Conservation (phyloP, 2,329 filamentous ascomycete genomes). For the Ophiocordyceps camponoti-floridani region DNA sequence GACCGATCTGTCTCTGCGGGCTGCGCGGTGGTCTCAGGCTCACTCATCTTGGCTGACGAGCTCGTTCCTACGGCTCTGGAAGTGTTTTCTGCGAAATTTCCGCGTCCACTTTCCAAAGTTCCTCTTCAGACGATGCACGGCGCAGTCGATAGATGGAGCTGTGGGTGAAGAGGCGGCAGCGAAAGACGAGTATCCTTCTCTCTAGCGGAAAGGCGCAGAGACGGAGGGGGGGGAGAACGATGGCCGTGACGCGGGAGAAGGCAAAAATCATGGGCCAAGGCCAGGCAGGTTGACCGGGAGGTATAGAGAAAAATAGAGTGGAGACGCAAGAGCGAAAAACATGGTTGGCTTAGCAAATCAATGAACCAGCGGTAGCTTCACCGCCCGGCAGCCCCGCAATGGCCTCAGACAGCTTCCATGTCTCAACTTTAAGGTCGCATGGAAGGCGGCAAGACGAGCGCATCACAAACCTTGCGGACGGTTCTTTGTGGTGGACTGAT, state of each 20-base stretch:
- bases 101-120: background rate
- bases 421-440: background rate
- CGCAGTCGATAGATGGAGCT: background rate
- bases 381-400: background rate
- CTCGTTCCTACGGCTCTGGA: background rate
- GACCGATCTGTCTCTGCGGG: conserved; percentile 16
- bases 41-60: conserved; percentile 16
- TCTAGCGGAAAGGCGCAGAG: background rate
- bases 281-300: too few species aligned
- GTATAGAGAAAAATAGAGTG: background rate
- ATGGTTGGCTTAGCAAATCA: too few species aligned
- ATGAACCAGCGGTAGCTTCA: background rate
- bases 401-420: background rate
- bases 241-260: too few species aligned
- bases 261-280: too few species aligned
- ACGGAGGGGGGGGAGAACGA: background rate
- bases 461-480: too few species aligned
- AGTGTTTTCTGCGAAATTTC: background rate
- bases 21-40: conserved; percentile 19
- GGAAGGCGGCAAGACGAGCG: too few species aligned
- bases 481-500: too few species aligned
- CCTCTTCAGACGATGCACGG: background rate
- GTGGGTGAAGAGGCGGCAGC: background rate
- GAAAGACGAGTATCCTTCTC: background rate
- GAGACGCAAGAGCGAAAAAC: background rate